phyloP scores from a whole-genome alignment of 305 asterid genomes.

The Stenogyne calaminthoides region DNA sequence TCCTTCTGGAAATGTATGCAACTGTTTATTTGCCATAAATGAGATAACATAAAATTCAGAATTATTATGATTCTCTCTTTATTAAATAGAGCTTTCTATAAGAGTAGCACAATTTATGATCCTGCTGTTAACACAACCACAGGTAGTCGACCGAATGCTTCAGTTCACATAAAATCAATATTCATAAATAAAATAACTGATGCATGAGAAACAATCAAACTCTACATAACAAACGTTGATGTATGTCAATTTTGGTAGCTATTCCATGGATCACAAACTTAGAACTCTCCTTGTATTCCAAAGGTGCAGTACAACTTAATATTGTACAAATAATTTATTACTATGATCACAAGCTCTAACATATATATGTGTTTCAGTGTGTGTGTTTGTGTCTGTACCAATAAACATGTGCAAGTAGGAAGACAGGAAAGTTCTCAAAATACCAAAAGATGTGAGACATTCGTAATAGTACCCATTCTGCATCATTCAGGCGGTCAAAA shows the following conservation, averaged over 20 bases:
- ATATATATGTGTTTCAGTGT: neutral
- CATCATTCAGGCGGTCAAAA: slow-evolving; percentile 75
- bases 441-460: slow-evolving; percentile 9
- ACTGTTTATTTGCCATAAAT: slow-evolving; percentile 51
- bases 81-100: neutral
- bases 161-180: slow-evolving; percentile 12
- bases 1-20: slow-evolving; percentile 98
- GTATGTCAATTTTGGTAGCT: neutral
- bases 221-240: neutral
- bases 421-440: neutral
- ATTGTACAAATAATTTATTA: neutral
- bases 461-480: slow-evolving; percentile 77
- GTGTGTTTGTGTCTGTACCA: neutral
- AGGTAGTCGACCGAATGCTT: neutral
- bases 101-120: slow-evolving; percentile 18
- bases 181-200: slow-evolving; percentile 8
- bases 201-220: neutral
- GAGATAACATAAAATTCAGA: slow-evolving; percentile 32
- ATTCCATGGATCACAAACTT: slow-evolving; percentile 3
- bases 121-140: slow-evolving; percentile 3
- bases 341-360: neutral
- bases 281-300: neutral
- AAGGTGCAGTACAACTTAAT: neutral
- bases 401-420: slow-evolving; percentile 14
- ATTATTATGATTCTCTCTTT: slow-evolving; percentile 7